Evolutionary conservation across 768 basidiomycete species (phyloP).

Genomic region (Pulveroboletus ravenelii): DNA sequence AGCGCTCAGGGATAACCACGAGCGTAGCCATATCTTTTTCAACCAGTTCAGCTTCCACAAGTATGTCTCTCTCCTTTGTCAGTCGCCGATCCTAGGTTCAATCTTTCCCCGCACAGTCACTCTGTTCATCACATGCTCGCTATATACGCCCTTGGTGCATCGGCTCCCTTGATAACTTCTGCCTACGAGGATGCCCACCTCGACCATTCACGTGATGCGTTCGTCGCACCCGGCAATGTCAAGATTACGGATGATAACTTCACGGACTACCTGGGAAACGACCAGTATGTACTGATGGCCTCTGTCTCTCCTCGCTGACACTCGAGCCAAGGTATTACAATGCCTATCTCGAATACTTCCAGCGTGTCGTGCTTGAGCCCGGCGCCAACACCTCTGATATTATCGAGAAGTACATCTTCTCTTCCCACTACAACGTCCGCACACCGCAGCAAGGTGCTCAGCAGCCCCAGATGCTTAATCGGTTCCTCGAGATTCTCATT

Average conservation of each 20-base stretch:
- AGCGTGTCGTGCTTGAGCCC: slow-evolving; percentile 26
- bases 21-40: slow-evolving; percentile 52
- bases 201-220: slow-evolving; percentile 34
- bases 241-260: slow-evolving; percentile 24
- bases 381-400: slow-evolving; percentile 30
- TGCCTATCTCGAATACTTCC: slow-evolving; percentile 32
- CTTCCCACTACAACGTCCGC: slow-evolving; percentile 43
- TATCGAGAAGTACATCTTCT: slow-evolving; percentile 63
- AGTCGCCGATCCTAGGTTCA: not conserved
- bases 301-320: not conserved
- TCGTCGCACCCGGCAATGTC: slow-evolving; percentile 22
- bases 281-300: slow-evolving; percentile 21
- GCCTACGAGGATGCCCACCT: slow-evolving; percentile 41
- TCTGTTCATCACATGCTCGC: slow-evolving; percentile 54
- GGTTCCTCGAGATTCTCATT: slow-evolving; percentile 53
- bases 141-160: slow-evolving; percentile 57
- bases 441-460: slow-evolving; percentile 22
- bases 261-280: slow-evolving; percentile 26
- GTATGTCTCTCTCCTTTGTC: slow-evolving; percentile 10
- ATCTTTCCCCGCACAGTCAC: slow-evolving; percentile 38
- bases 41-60: slow-evolving; percentile 36
- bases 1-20: slow-evolving; percentile 48
- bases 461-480: slow-evolving; percentile 55
- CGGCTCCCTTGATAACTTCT: slow-evolving; percentile 34
- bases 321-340: slow-evolving; percentile 26